Conservation (phyloP, 306 rosid species). For the Lathyrus oleraceus region DNA sequence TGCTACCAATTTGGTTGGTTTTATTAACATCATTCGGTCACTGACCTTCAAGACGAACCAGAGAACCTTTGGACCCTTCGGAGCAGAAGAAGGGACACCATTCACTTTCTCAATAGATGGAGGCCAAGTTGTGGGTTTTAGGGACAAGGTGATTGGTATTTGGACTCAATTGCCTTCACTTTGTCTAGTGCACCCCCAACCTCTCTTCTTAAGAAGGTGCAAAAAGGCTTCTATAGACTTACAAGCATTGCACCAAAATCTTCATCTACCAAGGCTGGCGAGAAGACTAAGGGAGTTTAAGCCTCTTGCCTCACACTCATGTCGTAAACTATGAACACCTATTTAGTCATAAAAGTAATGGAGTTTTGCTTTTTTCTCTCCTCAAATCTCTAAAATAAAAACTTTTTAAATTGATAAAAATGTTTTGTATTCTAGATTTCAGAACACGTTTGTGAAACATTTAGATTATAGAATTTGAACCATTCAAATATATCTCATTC, state of each 20-base stretch:
- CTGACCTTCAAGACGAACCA: slow-evolving; percentile 55
- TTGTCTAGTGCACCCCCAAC: slow-evolving; percentile 35
- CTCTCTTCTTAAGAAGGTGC: slow-evolving; percentile 44
- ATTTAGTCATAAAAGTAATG: no score
- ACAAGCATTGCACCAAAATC: slow-evolving; percentile 38
- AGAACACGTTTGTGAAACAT: no score
- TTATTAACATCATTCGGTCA: slow-evolving; percentile 43
- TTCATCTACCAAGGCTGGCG: slow-evolving; percentile 24
- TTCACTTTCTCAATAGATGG: slow-evolving; percentile 57
- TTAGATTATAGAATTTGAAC: no score
- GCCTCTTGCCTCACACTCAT: neutral
- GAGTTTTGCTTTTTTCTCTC: no score
- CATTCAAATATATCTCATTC: no score
- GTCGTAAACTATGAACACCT: no score
- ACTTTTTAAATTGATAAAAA: no score
- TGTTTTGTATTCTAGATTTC: no score
- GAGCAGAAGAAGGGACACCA: slow-evolving; percentile 65
- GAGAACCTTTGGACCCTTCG: slow-evolving; percentile 59
- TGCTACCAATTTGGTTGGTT: slow-evolving; percentile 17
- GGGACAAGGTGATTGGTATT: slow-evolving; percentile 53
- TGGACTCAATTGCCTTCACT: slow-evolving; percentile 55
- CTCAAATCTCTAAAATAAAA: no score
- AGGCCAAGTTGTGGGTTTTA: slow-evolving; percentile 59
- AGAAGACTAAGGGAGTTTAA: neutral
- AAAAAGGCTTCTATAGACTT: slow-evolving; percentile 44